Evolutionary conservation across 2,329 filamentous ascomycete genomes (phyloP).

Genomic region (Plectosphaerella cucumerina): DNA sequence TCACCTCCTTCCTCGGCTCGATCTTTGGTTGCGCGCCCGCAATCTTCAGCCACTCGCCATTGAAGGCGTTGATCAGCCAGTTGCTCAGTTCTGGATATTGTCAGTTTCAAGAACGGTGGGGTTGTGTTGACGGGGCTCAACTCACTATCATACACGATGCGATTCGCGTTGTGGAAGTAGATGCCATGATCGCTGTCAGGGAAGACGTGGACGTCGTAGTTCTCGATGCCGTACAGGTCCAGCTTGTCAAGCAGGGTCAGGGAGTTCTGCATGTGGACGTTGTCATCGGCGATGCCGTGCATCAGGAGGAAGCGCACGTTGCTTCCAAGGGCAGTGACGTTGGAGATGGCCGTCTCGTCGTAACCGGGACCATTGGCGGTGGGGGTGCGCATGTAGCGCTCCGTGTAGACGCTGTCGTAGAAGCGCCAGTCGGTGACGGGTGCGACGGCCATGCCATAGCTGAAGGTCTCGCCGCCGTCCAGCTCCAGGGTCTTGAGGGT

Average conservation of each 20-base stretch:
- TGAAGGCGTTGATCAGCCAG: constrained; percentile 97
- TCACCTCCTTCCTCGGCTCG: constrained; percentile 11
- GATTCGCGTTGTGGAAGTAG: constrained; percentile 88
- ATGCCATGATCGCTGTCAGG: constrained; percentile 96
- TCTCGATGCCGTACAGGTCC: constrained; percentile 75
- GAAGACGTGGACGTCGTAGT: constrained; percentile 96
- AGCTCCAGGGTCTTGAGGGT: constrained; percentile 91
- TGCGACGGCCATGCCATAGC: constrained; percentile 96
- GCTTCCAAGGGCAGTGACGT: constrained; percentile 66
- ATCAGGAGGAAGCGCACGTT: constrained; percentile 90
- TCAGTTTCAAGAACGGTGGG: neutral
- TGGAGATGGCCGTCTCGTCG: constrained; percentile 65
- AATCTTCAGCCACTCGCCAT: constrained; percentile 82
- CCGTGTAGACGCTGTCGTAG: constrained; percentile 92
- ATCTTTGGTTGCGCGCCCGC: constrained; percentile 42
- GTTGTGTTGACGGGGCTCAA: constrained; percentile 16
- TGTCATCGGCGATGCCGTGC: constrained; percentile 96
- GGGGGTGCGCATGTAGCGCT: constrained; percentile 95
- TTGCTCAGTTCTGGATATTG: constrained; percentile 62
- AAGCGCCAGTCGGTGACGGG: constrained; percentile 98
- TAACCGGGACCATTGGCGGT: constrained; percentile 79
- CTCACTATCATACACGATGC: constrained; percentile 90
- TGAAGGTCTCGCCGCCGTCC: constrained; percentile 85
- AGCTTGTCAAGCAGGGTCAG: constrained; percentile 82
- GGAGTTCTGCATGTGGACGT: constrained; percentile 95